phyloP scores from a whole-genome alignment of 2,329 filamentous ascomycete genomes.

The Taxawa tesnikishii region DNA sequence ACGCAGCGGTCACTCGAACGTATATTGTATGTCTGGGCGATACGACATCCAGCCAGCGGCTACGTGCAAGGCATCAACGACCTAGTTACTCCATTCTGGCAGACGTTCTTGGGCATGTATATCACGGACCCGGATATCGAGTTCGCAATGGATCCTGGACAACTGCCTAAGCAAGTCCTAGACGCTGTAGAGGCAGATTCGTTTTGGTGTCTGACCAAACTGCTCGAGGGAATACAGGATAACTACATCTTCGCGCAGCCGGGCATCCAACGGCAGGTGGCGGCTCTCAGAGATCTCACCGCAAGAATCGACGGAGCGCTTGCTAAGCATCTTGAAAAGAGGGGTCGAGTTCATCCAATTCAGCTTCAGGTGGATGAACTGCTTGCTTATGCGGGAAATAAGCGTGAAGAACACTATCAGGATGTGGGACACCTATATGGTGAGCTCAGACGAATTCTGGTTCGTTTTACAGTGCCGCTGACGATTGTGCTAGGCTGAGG shows the following conservation, averaged over 20 bases:
- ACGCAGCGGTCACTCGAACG: conserved; percentile 89
- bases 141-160: conserved; percentile 90
- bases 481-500: conserved; percentile 59
- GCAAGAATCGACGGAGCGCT: conserved; percentile 74
- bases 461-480: conserved; percentile 3
- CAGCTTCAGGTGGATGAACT: conserved; percentile 99
- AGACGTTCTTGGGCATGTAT: conserved; percentile 90
- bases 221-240: conserved; percentile 97
- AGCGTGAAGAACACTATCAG: conserved; percentile 92
- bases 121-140: conserved; percentile 91
- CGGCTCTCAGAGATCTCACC: conserved; percentile 77
- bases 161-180: conserved; percentile 77
- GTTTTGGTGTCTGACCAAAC: conserved; percentile 96
- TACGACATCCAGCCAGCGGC: conserved; percentile 89
- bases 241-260: conserved; percentile 98
- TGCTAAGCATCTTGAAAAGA: conserved; percentile 77
- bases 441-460: conserved; percentile 33
- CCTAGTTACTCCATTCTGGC: conserved; percentile 93
- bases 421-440: conserved; percentile 99
- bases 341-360: conserved; percentile 98
- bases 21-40: conserved; percentile 95
- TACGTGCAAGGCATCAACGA: conserved; percentile 99
- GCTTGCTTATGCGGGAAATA: conserved; percentile 92
- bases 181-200: conserved; percentile 96
- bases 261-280: conserved; percentile 88